phyloP scores from a whole-genome alignment of 768 basidiomycete genomes.

The Podaxis mareebaensis region DNA sequence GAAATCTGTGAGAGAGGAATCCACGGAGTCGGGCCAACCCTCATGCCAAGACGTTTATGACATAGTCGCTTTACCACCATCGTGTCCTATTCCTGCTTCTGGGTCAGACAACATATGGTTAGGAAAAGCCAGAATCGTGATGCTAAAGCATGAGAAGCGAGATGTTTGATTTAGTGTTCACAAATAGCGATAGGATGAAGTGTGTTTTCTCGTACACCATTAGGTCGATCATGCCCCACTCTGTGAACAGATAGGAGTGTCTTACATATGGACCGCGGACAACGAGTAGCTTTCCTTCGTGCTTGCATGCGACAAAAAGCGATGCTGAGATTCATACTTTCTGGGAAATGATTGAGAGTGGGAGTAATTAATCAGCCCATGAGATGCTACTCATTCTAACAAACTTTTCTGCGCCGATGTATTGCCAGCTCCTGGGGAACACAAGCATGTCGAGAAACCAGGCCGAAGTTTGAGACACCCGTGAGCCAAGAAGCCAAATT shows the following conservation, averaged over 20 bases:
- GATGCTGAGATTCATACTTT: constrained; percentile 17
- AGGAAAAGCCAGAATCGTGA: constrained; percentile 19
- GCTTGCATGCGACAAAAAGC: constrained; percentile 16
- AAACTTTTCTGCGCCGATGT: constrained; percentile 13
- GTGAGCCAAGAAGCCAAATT: constrained; percentile 5
- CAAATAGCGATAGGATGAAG: constrained; percentile 16
- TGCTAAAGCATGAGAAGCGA: constrained; percentile 20
- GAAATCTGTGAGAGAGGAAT: constrained; percentile 14
- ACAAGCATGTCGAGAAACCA: neutral
- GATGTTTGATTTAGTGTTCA: constrained; percentile 17
- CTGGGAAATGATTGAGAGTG: constrained; percentile 16
- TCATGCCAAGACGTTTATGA: constrained; percentile 20
- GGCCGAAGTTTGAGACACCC: neutral
- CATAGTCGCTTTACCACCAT: constrained; percentile 21
- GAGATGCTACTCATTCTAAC: constrained; percentile 5
- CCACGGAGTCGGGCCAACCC: constrained; percentile 10
- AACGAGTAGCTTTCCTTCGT: constrained; percentile 22
- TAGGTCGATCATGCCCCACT: constrained; percentile 8
- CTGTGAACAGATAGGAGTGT: constrained; percentile 9
- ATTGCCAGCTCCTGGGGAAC: constrained; percentile 3
- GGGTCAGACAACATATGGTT: constrained; percentile 17
- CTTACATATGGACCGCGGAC: constrained; percentile 22
- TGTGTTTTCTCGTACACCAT: constrained; percentile 1
- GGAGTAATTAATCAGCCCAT: constrained; percentile 13
- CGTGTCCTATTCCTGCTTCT: constrained; percentile 13